Evolutionary conservation across 2,329 filamentous ascomycete genomes (phyloP).

Genomic region (Zasmidium angulare): DNA sequence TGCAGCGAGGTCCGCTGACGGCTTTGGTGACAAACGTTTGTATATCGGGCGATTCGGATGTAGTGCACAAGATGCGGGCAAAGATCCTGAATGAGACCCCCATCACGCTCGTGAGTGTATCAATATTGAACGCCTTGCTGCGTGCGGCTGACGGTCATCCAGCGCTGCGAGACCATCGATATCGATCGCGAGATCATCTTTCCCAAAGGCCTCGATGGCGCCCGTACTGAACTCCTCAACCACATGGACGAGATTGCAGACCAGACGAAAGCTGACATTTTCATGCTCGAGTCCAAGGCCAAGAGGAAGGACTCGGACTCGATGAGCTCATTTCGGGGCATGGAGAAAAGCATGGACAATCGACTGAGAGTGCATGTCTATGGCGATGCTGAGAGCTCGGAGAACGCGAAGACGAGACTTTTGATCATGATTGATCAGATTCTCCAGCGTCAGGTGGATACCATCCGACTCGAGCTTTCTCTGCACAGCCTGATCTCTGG

Average conservation of each 20-base stretch:
- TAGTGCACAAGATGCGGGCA: constrained; percentile 85
- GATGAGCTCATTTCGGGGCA: constrained; percentile 72
- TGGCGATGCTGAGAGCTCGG: constrained; percentile 89
- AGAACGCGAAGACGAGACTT: constrained; percentile 94
- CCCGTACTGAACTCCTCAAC: constrained; percentile 70
- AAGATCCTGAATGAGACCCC: constrained; percentile 89
- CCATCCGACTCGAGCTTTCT: constrained; percentile 77
- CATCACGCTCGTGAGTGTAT: constrained; percentile 76
- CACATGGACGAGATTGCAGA: constrained; percentile 83
- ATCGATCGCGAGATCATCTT: constrained; percentile 90
- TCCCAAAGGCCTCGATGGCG: constrained; percentile 57
- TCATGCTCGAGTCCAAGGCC: constrained; percentile 81
- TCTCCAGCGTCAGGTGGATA: constrained; percentile 73
- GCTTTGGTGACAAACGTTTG: constrained; percentile 76
- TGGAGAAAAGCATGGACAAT: constrained; percentile 81
- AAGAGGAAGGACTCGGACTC: constrained; percentile 70
- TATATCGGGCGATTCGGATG: constrained; percentile 81
- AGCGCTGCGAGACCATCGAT: constrained; percentile 92
- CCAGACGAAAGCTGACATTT: constrained; percentile 94
- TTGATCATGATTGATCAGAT: constrained; percentile 97
- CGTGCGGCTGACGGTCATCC: constrained; percentile 33
- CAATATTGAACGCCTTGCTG: constrained; percentile 6
- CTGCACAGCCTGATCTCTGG: constrained; percentile 92
- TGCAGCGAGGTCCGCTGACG: constrained; percentile 51
- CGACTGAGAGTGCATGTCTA: constrained; percentile 92